These are phyloP conservation scores for Crithidia brevicula DNA, from an alignment of 208 protist species.

Conservation along the genomic window DNA sequence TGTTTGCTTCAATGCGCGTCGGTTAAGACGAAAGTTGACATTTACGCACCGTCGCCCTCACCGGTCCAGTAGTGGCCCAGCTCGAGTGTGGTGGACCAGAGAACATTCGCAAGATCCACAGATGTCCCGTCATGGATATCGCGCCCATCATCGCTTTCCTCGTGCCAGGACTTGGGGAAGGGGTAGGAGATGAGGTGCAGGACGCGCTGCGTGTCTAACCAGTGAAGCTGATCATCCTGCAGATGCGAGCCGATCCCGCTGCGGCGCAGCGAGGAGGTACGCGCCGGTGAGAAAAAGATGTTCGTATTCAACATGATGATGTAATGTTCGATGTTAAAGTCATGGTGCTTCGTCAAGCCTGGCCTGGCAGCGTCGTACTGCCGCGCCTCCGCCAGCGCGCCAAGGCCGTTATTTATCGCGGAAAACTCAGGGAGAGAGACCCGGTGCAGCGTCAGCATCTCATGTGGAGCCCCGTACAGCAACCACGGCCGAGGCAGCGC, in stretches of 20 bases:
- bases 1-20: too few species aligned
- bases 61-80: constrained; percentile 50
- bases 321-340: constrained; percentile 11
- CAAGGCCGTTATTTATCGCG: background rate
- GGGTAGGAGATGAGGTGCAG: constrained; percentile 77
- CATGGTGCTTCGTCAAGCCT: background rate
- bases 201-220: constrained; percentile 69
- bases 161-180: constrained; percentile 79
- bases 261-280: constrained; percentile 4
- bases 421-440: constrained; percentile 14
- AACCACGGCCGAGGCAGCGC: constrained; percentile 49
- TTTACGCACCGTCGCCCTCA: background rate
- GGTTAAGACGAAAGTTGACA: too few species aligned
- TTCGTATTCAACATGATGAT: constrained; percentile 9
- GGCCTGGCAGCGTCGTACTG: constrained; percentile 1
- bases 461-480: constrained; percentile 44
- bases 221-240: constrained; percentile 85
- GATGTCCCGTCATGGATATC: constrained; percentile 61
- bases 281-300: constrained; percentile 27
- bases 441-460: constrained; percentile 50
- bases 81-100: constrained; percentile 48
- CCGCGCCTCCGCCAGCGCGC: background rate
- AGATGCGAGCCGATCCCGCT: background rate
- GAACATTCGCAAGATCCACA: constrained; percentile 41
- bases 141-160: constrained; percentile 41